These are phyloP conservation scores for Diaporthe ilicicola DNA, from an alignment of 2,329 filamentous ascomycete genomes.

Conservation along the genomic window DNA sequence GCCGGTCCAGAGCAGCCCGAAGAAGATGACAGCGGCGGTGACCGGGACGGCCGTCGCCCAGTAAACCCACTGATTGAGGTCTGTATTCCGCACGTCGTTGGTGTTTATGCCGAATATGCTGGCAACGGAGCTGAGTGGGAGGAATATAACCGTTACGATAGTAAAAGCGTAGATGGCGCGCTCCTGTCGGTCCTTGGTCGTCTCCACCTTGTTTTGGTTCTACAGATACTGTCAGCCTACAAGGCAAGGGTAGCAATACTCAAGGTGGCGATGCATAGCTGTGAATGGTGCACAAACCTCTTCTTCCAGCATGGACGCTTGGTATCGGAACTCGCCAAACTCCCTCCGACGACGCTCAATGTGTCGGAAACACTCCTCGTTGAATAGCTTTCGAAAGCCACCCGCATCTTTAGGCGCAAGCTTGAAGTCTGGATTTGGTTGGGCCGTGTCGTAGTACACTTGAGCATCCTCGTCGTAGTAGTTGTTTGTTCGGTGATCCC, in stretches of 20 bases:
- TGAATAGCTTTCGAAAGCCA: conserved; percentile 49
- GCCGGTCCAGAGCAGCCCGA: conserved; percentile 53
- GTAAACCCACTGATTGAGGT: conserved; percentile 53
- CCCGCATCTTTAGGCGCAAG: conserved; percentile 48
- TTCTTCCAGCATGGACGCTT: conserved; percentile 40
- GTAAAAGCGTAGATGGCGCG: conserved; percentile 58
- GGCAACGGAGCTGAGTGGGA: conserved; percentile 55
- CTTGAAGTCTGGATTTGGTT: conserved; percentile 30
- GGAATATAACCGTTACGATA: conserved; percentile 57
- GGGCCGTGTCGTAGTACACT: background rate
- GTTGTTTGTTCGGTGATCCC: background rate
- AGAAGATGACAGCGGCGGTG: conserved; percentile 50
- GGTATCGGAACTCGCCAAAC: conserved; percentile 40
- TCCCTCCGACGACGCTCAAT: conserved; percentile 47
- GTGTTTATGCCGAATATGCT: conserved; percentile 64
- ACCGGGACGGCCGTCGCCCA: conserved; percentile 59
- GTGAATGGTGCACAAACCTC: conserved; percentile 34
- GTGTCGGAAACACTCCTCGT: conserved; percentile 48
- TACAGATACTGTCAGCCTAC: conserved; percentile 9
- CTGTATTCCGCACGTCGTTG: conserved; percentile 46
- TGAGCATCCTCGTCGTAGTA: background rate
- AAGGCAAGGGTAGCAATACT: background rate
- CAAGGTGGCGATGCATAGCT: background rate
- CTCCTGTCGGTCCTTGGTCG: conserved; percentile 54
- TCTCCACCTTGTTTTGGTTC: conserved; percentile 43